phyloP scores from a whole-genome alignment of 78 protist genomes.

The Dictyostelium firmibasis region DNA sequence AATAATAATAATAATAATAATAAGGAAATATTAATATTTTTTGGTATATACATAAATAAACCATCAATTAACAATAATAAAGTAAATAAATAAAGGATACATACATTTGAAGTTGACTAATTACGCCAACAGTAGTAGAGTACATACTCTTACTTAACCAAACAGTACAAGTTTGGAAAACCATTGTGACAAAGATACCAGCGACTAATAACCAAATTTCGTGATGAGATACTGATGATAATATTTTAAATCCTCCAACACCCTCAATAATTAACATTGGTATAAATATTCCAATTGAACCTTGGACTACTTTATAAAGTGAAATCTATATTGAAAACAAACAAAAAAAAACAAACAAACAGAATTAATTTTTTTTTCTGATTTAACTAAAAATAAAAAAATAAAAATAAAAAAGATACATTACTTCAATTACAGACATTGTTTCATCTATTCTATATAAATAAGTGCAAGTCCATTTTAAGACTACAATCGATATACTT shows the following conservation, averaged over 20 bases:
- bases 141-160: conserved; percentile 53
- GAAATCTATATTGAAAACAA: conserved; percentile 1
- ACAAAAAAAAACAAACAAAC: background rate
- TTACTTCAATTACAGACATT: conserved; percentile 35
- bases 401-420: background rate
- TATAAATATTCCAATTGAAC: conserved; percentile 24
- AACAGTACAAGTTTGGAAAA: conserved; percentile 34
- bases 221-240: background rate
- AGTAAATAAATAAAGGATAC: background rate
- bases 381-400: too few relatives aligned
- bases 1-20: too few relatives aligned
- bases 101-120: conserved; percentile 46
- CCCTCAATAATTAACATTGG: conserved; percentile 31
- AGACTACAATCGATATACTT: conserved; percentile 32
- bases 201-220: conserved; percentile 1
- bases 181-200: conserved; percentile 62
- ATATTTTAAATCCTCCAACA: conserved; percentile 9
- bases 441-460: conserved; percentile 38
- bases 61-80: background rate
- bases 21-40: too few relatives aligned
- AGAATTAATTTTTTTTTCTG: background rate
- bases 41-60: background rate
- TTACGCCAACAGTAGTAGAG: conserved; percentile 39
- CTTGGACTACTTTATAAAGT: conserved; percentile 37
- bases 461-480: conserved; percentile 63